Base-by-base conservation (phyloP, 2,329 filamentous ascomycete genomes). In the Pseudocercospora cruenta region DNA sequence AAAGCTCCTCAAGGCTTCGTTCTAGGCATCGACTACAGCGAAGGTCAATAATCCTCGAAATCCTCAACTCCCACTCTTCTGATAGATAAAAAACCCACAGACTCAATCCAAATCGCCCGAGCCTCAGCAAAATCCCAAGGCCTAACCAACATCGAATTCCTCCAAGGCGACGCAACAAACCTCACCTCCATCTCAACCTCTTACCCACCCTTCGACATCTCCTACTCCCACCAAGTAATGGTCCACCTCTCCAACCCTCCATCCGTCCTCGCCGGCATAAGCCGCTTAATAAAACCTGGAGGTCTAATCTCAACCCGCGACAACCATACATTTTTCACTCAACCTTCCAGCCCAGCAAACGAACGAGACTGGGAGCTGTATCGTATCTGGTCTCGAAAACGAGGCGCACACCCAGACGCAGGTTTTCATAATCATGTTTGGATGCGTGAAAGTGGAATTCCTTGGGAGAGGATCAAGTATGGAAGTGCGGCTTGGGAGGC, bases 181-280 rank as follows among this genome's bases (percentile, higher is more conserved):
- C 60, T 68, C 7, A n/a, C 31, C 5, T 22, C 1, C 2, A 14
- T 36, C 33, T 36, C 33, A 36, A 45, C 54, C 24, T 65, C 28
- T 14, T 45, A 16, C 4, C 62, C 5, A 14, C 57, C 66, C 4
- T 89, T 88, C 69, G 87, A 89, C 69, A 75, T 88, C n/a, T 84
- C 87, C 2, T 82, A 84, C 70, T 82, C 81, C 43, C 85, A 88
- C 70, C 86, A 88, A 72, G 82, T 88, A 2, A 76, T 88, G 7
- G 80, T 84, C 67, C 86, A 89, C 73, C 76, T 88, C 2, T 72
- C 76, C 14, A 80, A 85, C 66, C 85, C 85, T 0, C 74, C 84
- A 0, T 71, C 75, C 2, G 81, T 83, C 8, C 75, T 88, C 66
- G 75, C 77, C 21, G 85, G 86, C 72, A 85, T 88, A 83, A 79